A percentile compares a stretch with the other conserved stretches of the same genome.
Conservation (phyloP, 179 eudicot genomes). For the Nepenthes alata region DNA sequence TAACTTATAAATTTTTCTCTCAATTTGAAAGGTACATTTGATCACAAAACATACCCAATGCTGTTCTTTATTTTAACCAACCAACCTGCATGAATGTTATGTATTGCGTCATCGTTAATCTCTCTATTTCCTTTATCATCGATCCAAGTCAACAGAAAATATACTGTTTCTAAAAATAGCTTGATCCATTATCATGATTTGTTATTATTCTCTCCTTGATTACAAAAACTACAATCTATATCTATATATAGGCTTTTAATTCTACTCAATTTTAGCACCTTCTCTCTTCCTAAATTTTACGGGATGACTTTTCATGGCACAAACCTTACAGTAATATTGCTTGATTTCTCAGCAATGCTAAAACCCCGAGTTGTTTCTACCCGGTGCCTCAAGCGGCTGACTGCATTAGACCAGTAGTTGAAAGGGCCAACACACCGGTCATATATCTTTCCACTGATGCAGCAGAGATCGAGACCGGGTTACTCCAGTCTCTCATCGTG, state of each 20-base stretch:
- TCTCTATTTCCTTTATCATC: too few relatives aligned
- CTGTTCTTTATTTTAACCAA: too few relatives aligned
- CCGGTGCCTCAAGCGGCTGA: constrained; percentile 94
- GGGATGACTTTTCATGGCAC: background rate
- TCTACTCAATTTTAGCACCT: too few relatives aligned
- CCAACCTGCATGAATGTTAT: too few relatives aligned
- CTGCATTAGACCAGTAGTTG: constrained; percentile 67
- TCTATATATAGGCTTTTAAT: background rate
- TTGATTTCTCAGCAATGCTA: constrained; percentile 61
- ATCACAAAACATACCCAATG: too few relatives aligned
- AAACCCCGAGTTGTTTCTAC: constrained; percentile 80
- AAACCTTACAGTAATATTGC: background rate
- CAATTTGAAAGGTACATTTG: too few relatives aligned
- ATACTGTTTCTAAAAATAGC: too few relatives aligned
- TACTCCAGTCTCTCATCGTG: constrained; percentile 62
- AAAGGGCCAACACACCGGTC: constrained; percentile 70
- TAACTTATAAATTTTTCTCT: too few relatives aligned
- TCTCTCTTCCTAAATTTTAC: background rate
- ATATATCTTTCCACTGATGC: constrained; percentile 97
- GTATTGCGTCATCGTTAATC: too few relatives aligned
- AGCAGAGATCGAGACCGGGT: constrained; percentile 83
- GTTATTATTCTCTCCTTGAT: too few relatives aligned
- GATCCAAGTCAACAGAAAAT: too few relatives aligned
- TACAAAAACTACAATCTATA: background rate
- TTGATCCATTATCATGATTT: too few relatives aligned